Evolutionary conservation across 768 basidiomycete genomes (phyloP), one percentile per base, ranked within the genome.

Genomic region (Hysterangium stoloniferum): DNA sequence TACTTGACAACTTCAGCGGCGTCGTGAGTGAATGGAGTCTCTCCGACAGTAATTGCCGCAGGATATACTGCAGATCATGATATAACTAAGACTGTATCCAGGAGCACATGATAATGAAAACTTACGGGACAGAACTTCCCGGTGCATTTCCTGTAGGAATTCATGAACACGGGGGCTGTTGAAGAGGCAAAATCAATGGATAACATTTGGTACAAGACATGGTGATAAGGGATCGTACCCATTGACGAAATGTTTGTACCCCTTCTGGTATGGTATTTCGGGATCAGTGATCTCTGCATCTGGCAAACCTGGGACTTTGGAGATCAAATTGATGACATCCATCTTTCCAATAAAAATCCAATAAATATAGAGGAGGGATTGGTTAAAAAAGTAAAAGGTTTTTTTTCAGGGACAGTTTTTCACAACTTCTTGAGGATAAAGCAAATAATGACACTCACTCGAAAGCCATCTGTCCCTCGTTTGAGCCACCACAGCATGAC

Each of bases 401-500:
- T 17, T n/a, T n/a, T 19, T 24, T 22, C 53, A 25, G 42, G n/a
- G 29, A 33, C 22, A 22, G 17, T 15, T 28, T 43, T 32, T 42
- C 36, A 2, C 13, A 19, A 19, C 25, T 29, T 6, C 13, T n/a
- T n/a, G n/a, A n/a, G n/a, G n/a, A n/a, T n/a, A n/a, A n/a, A n/a
- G n/a, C n/a, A n/a, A n/a, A n/a, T n/a, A n/a, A 31, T 13, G 36
- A 42, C 55, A 65, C 78, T 49, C 57, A 86, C 80, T 19, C 84
- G 68, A 63, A 88, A 89, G 1, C 85, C 86, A 54, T 86, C 84
- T 54, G 80, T 80, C 1, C 86, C 85, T 43, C 79, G 68, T 47
- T 79, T 72, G n/a, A 86, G 69, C 85, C 84, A 87, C 59, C 84
- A 87, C 36, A 65, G 64, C 82, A 87, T 82, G 40, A 80, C 59